Conservation (phyloP, 768 basidiomycete species). For the Trametes cubensis region DNA sequence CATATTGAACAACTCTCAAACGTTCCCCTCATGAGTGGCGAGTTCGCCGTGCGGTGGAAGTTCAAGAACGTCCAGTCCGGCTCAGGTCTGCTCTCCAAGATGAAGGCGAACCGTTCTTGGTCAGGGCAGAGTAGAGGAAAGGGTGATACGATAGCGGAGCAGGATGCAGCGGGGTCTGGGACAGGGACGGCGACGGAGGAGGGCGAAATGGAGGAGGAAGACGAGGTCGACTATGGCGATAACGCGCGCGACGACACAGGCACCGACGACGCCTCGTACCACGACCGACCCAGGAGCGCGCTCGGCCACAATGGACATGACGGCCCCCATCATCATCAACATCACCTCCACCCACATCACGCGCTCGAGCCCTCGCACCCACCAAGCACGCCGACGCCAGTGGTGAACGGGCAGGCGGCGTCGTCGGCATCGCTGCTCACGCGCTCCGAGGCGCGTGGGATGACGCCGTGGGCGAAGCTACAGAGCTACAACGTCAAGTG, state of each 20-base stretch:
- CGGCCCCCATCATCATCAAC: conserved; percentile 14
- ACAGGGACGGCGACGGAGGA: background rate
- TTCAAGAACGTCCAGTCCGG: conserved; percentile 57
- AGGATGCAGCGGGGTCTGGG: conserved; percentile 1
- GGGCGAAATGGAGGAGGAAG: background rate
- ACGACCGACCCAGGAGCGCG: conserved; percentile 13
- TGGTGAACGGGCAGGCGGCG: conserved; percentile 10
- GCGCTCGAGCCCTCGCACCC: conserved; percentile 21
- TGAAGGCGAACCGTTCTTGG: conserved; percentile 34
- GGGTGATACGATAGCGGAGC: conserved; percentile 13
- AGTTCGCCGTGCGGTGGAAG: conserved; percentile 73
- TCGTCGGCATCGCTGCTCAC: conserved; percentile 32
- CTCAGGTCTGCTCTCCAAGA: conserved; percentile 48
- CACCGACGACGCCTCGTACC: conserved; percentile 19
- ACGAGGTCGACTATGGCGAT: conserved; percentile 12
- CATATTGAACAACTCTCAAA: conserved; percentile 68
- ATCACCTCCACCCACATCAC: conserved; percentile 16
- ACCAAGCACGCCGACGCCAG: conserved; percentile 16
- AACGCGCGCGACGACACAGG: conserved; percentile 11
- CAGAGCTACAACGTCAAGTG: conserved; percentile 67
- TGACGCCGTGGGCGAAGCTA: conserved; percentile 60
- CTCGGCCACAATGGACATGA: background rate
- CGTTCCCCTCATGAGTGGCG: conserved; percentile 71
- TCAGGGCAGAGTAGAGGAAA: conserved; percentile 25
- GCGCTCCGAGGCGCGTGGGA: conserved; percentile 49